Conservation (phyloP, 2,329 filamentous ascomycete species). For the Lachnellula suecica region DNA sequence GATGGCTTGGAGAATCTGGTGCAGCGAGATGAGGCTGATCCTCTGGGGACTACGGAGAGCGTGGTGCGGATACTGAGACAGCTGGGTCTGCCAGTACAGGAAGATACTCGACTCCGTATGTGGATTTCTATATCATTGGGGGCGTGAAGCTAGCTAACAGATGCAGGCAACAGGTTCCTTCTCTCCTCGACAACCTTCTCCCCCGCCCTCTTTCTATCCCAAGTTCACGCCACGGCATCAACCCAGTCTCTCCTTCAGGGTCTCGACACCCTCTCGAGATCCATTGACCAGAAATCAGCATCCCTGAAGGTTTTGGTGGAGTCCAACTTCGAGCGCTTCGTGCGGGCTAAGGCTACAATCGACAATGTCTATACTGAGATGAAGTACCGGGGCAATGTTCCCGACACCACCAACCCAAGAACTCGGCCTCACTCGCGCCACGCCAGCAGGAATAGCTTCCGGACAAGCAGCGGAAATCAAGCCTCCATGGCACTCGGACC, state of each 20-base stretch:
- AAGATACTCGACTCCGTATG: constrained; percentile 75
- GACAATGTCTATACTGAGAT: constrained; percentile 99
- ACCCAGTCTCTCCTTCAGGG: constrained; percentile 79
- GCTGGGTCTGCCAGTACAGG: constrained; percentile 77
- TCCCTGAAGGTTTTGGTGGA: constrained; percentile 95
- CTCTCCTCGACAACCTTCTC: constrained; percentile 96
- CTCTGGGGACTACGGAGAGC: constrained; percentile 82
- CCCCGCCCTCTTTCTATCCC: constrained; percentile 85
- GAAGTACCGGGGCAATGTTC: constrained; percentile 69
- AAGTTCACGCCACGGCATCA: constrained; percentile 84
- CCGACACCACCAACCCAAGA: constrained; percentile 35
- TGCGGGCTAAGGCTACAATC: constrained; percentile 94
- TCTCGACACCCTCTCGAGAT: constrained; percentile 81
- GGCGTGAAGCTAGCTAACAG: constrained; percentile 20
- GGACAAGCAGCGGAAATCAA: constrained; percentile 38
- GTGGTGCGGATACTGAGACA: constrained; percentile 79
- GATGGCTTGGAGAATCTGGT: constrained; percentile 75
- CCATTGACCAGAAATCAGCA: constrained; percentile 96
- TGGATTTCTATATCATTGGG: constrained; percentile 26
- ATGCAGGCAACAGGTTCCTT: constrained; percentile 81
- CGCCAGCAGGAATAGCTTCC: constrained; percentile 37
- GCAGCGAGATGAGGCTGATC: constrained; percentile 89
- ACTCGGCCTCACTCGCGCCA: constrained; percentile 33
- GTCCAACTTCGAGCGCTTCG: constrained; percentile 97
- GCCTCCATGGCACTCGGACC: constrained; percentile 27